Base-by-base conservation (phyloP, 176 grass and related monocot species). In the Miscanthus lutarioriparius region DNA sequence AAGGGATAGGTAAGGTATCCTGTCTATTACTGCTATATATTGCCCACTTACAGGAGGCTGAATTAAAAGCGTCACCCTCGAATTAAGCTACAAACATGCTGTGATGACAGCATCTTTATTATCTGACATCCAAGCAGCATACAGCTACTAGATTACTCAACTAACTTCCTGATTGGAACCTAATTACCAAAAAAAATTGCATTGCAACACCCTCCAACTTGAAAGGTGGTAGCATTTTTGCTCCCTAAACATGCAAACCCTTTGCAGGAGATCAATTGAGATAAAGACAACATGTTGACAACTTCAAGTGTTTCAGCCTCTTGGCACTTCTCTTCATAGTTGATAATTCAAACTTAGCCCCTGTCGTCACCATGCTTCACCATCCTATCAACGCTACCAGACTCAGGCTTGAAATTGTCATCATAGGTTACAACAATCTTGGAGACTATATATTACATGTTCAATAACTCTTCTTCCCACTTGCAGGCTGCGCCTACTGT, bases 131-230 rank as follows among this genome's bases (percentile, higher is more conserved):
- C 27, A 83, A 38, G 26, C 19, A 15, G 5, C 25, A 87, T 67
- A 70, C 61, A 74, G 54, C 27, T 67, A 74, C 48, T 83, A 43
- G 40, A 62, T 71, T 74, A 74, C 22, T 67, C 64, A 72, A 45
- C 36, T 27, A 48, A 22, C 10, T 84, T 47, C 61, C 16, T n/a
- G 51, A 53, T 7, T 41, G 33, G 38, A 17, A 78, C 78, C 8
- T 58, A 79, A 64, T 75, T 25, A 61, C 22, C n/a, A 62, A 62
- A 62, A 69, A 35, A 23, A n/a, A 72, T 20, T 36, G 32, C 30
- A 67, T 67, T 67, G 28, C 16, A 36, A 32, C 49, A 9, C 6
- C 64, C 32, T 35, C 15, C 15, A 67, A 19, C 30, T 67, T 36
- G 30, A 33, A 67, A 67, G 30, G 64, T 36, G 15, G 64, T 67